Base-by-base conservation (phyloP, 164 flowering plant genomes). In the Taxillus chinensis region DNA sequence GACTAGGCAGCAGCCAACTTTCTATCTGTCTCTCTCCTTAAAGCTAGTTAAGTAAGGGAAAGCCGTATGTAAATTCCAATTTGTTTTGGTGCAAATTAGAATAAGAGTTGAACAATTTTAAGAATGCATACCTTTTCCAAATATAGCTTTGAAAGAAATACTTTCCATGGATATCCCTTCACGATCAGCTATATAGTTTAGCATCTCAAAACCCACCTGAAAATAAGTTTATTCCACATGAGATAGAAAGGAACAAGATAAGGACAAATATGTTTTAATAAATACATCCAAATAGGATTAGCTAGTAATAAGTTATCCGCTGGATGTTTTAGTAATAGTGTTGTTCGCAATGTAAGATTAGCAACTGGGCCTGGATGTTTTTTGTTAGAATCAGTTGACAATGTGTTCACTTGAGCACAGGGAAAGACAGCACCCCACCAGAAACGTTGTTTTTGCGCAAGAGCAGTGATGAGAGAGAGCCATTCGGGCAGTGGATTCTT, bases 161-260 rank as follows among this genome's bases (percentile, higher is more conserved):
- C 68, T 75, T 70, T 71, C 73, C 74, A 89, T 76, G 3, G 91
- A 71, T 70, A 91, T 95, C 64, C 95, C 97, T 75, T 95, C 97
- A 49, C 90, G 83, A 64, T 89, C 83, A 48, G 99, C 95, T 27
- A 95, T 71, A 7, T 81, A 74, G 59, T 91, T 97, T 51, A 95
- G 60, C 92, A 91, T 80, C 80, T 85, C 92, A 74, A 95, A 95
- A 11, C 99, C 97, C 37, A 93, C 96, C 97, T 89, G 70, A 43
- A 74, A 70, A 39, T 7, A 45, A 8, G 61, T 62, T 15, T 2
- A 51, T 51, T 4, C 27, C 27, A 51, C 5, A n/a, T 51, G 5
- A 51, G 54, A 14, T 51, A 14, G 5, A 51, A 5, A 15, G 27
- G 4, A 27, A 11, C 9, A 16, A 52, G 27, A n/a, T 4, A 7